Evolutionary conservation across 1,284 basidiomycete species (phyloP), one percentile per base, ranked within the genome.

Genomic region (Microbotryum intermedium): DNA sequence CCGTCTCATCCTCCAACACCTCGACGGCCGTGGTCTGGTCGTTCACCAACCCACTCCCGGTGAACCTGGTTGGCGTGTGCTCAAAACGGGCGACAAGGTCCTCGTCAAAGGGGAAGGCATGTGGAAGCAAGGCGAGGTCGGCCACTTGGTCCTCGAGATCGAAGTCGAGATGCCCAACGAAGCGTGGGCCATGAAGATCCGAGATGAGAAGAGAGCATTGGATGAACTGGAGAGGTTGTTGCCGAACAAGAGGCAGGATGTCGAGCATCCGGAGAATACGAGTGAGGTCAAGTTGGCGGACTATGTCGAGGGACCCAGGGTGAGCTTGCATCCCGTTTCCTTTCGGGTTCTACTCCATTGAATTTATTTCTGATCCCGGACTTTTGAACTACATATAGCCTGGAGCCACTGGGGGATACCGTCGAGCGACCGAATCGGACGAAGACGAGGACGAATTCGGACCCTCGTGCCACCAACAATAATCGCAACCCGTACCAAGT

Each of bases 1-100:
- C 56, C 83, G 91, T 23, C 84, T 94, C 64, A 76, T 93, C 21
- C 77, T 95, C 58, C 87, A 85, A 16, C 91, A 97, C 74, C 80
- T 97, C 28, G 91, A 97, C 72, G 90, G 90, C 3, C 83, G 89
- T 18, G 90, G 90, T 7, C 80, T 95, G 56, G 83, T 83, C 50
- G 82, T 93, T 18, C 77, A 81, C 2, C 85, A 82, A 63, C 85
- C 84, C 10, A 23, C 56, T 4, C 70, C 70, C 2, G 60, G 70
- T 13, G n/a, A 62, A 26, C 44, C 42, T 2, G 78, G 82, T 3
- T 84, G 86, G 47, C 88, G 87, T 73, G 82, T 91, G 43, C 82
- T 92, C 71, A 82, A 83, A 64, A 80, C 84, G 10, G 83, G 83
- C 18, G 83, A 87, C 62, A 82, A 84, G 26, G 85, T 91, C 62